Evolutionary conservation across 345 rosid species (phyloP).

Genomic region (Murraya paniculata): DNA sequence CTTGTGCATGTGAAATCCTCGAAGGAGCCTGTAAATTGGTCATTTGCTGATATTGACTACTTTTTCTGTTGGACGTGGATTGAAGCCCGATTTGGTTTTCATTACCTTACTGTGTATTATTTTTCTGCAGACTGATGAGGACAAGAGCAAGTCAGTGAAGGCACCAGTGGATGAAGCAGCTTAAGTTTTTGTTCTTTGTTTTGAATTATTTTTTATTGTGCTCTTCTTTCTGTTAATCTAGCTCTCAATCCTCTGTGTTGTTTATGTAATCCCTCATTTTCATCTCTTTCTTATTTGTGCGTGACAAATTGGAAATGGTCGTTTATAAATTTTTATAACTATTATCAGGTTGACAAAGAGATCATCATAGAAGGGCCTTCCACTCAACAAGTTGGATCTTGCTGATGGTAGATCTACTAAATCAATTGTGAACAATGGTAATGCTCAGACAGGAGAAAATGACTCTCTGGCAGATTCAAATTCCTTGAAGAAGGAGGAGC

Average conservation of each 20-base stretch:
- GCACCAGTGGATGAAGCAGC: constrained; percentile 26
- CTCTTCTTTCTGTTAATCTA: not conserved
- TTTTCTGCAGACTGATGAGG: constrained; percentile 38
- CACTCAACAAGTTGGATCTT: constrained; percentile 41
- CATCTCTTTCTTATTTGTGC: not conserved
- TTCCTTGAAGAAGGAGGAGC: constrained; percentile 43
- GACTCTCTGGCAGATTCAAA: constrained; percentile 43
- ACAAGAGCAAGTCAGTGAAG: constrained; percentile 26
- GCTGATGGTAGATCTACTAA: constrained; percentile 49
- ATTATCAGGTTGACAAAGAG: constrained; percentile 45
- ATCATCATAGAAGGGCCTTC: constrained; percentile 36
- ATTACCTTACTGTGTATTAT: not conserved
- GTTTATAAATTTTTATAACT: constrained; percentile 4
- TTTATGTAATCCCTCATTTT: not conserved
- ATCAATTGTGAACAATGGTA: constrained; percentile 65
- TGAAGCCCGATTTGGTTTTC: not conserved
- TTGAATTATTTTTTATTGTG: not conserved
- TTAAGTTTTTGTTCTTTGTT: constrained; percentile 33
- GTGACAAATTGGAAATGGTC: constrained; percentile 6
- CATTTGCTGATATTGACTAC: not conserved
- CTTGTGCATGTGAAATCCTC: not conserved
- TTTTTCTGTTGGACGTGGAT: not conserved
- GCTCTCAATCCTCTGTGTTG: not conserved
- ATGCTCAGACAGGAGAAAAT: constrained; percentile 36
- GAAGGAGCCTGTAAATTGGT: not conserved